These are phyloP conservation scores for Eruca vesicaria DNA, from an alignment of 441 rosid genomes.

Conservation along the genomic window DNA sequence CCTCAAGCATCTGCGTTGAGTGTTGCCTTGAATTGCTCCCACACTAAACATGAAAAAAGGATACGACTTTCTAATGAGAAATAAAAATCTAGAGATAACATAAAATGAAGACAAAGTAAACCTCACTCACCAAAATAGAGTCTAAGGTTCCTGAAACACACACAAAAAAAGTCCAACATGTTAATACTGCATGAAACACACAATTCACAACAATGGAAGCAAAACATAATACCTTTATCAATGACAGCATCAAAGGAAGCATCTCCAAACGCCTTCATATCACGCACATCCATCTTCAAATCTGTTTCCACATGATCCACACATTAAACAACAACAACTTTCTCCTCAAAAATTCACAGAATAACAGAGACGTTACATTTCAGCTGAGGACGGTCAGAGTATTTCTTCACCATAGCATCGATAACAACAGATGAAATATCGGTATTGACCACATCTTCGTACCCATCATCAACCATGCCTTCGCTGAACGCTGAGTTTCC, in stretches of 20 bases:
- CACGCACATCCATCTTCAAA: constrained; percentile 74
- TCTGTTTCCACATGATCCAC: constrained; percentile 38
- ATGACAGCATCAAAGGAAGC: constrained; percentile 72
- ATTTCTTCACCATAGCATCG: constrained; percentile 58
- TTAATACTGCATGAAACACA: constrained; percentile 1
- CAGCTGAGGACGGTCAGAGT: constrained; percentile 57
- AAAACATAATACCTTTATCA: constrained; percentile 60
- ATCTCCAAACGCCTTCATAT: constrained; percentile 58
- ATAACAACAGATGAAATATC: constrained; percentile 81
- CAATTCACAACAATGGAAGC: not conserved
- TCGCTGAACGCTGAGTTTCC: constrained; percentile 93
- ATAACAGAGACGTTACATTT: constrained; percentile 47
- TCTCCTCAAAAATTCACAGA: not conserved
- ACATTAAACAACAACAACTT: not conserved
- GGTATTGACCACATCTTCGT: constrained; percentile 64
- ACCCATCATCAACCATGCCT: constrained; percentile 79
- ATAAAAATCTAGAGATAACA: not conserved
- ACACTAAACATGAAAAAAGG: constrained; percentile 45
- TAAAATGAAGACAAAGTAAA: constrained; percentile 1
- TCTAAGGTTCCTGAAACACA: constrained; percentile 73
- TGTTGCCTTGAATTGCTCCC: constrained; percentile 66
- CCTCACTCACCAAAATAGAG: constrained; percentile 71
- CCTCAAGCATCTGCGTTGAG: constrained; percentile 68
- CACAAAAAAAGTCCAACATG: not conserved
- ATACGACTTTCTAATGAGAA: not conserved